Evolutionary conservation across 108 stramenopile genomes (phyloP), one percentile per base, ranked within the genome.

Genomic region (Cyclotella sp.): DNA sequence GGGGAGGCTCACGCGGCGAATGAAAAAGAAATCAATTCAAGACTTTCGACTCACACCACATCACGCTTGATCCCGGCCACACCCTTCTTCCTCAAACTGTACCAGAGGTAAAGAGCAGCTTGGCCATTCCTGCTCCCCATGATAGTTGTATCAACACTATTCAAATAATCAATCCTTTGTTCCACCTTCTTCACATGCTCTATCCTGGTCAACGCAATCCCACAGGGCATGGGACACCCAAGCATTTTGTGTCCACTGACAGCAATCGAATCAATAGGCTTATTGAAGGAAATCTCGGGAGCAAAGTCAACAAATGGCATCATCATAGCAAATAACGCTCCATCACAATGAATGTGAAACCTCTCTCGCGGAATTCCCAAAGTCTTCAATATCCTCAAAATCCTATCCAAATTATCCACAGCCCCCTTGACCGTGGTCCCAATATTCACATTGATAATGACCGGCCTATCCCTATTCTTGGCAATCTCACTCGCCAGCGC

Each of bases 381-480:
- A 12, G 53, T 70, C 53, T 87, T 78, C 64, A 95, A 75, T 53
- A 93, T 95, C 24, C 88, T 74, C 52, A 95, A 75, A 52, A 95
- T 91, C 21, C 94, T 86, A 84, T 95, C 94, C 65, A 95, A 75
- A 83, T 95, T 90, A 75, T 95, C 94, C 28, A 95, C 92, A 10
- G 94, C 94, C 13, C 94, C 94, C 88, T 95, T 95, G 68, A 95
- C 94, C 29, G 94, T 95, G 21, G 94, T 95, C 18, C 94, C 94
- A 77, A 95, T 95, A 68, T 95, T 95, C 34, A 93, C 94, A 81
- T 95, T 95, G 61, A 95, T 89, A 70, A 95, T 95, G 30, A 88
- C 92, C 24, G 90, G 91, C 41, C 79, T 57, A 70, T 95, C 92
- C 27, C 79, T 67, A 79, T 95, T 95, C 63, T 82, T 78, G 29